Evolutionary conservation across 371 early-diverging fungal species (phyloP), one percentile per base, ranked within the genome.

Genomic region (Rhizopus arrhizus): DNA sequence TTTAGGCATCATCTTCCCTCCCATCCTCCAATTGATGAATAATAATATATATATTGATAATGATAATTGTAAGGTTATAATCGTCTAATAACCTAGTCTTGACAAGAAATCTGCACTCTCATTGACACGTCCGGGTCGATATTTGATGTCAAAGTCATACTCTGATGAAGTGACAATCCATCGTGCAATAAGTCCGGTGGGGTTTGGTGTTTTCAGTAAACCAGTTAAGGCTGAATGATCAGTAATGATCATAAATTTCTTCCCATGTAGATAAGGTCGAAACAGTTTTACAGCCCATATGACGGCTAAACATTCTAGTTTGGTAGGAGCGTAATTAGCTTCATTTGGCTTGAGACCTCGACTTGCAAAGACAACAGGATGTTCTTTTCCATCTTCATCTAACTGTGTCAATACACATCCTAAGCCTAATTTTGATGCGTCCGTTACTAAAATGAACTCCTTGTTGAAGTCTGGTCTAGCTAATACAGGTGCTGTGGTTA

Each of bases 351-450:
- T 16, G 12, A 58, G 42, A 0, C 8, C 5, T 15, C 46, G 7
- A 3, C 50, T 50, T 0, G 41, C 51, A 42, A 40, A 58, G 0
- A 42, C 49, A 1, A 58, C 31, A 0, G 40, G 42, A 11, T 29
- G 5, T 50, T 49, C 58, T 2, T 35, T n/a, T 33, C 33, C 50
- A 28, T 42, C 31, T 34, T 66, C 52, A 10, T 59, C 51, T 8
- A 35, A 7, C 63, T 80, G 78, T 3, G 52, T 49, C 0, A 83
- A 53, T 0, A 77, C 59, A 0, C 66, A 72, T 2, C 69, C 50
- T 49, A 81, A 70, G 2, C 77, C 78, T 0, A 67, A 66, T 28
- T 69, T 72, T 15, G 71, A 74, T 0, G 80, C 81, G 51, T 79
- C 77, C 4, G 61, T 22, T 22, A 22, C 22, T 22, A 22, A 22